Percentiles rank a stretch among this genome's conserved stretches.
phyloP scores from a whole-genome alignment of 2,329 filamentous ascomycete species.

The Coniella lustricola region DNA sequence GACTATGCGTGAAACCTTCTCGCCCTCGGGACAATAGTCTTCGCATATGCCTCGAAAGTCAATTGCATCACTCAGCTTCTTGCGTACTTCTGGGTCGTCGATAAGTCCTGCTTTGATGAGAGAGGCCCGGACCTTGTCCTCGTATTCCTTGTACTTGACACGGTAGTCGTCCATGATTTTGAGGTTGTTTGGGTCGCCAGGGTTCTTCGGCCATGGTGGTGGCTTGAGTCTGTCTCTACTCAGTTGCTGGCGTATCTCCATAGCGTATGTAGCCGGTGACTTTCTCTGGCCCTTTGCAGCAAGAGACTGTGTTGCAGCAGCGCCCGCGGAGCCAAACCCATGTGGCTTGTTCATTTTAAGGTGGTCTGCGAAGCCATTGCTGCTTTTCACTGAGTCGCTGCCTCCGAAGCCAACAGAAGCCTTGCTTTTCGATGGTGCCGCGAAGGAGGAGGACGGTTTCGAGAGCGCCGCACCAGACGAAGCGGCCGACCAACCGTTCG shows the following conservation, averaged over 20 bases:
- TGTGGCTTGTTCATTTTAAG: constrained; percentile 1
- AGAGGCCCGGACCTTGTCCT: constrained; percentile 47
- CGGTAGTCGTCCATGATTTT: constrained; percentile 47
- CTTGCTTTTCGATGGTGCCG: not conserved
- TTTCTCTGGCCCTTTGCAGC: constrained; percentile 10
- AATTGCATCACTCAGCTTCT: constrained; percentile 56
- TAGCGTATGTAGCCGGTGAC: constrained; percentile 32
- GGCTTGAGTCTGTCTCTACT: constrained; percentile 47
- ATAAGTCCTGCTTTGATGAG: constrained; percentile 54
- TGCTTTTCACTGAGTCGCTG: constrained; percentile 6
- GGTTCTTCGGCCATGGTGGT: constrained; percentile 48
- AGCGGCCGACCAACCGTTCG: constrained; percentile 5
- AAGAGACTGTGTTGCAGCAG: constrained; percentile 3
- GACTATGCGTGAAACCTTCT: constrained; percentile 55
- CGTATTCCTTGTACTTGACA: constrained; percentile 49
- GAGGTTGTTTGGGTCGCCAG: constrained; percentile 45
- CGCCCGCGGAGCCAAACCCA: constrained; percentile 3
- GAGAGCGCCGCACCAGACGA: constrained; percentile 6
- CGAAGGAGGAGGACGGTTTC: constrained; percentile 3
- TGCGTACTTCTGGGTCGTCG: constrained; percentile 58
- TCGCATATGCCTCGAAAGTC: constrained; percentile 62
- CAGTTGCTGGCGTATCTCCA: constrained; percentile 45
- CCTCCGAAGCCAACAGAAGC: constrained; percentile 3
- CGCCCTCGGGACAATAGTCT: constrained; percentile 63
- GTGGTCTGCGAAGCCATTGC: constrained; percentile 13